phyloP scores from a whole-genome alignment of 176 grass and related monocot species.

The Carex pumila region DNA sequence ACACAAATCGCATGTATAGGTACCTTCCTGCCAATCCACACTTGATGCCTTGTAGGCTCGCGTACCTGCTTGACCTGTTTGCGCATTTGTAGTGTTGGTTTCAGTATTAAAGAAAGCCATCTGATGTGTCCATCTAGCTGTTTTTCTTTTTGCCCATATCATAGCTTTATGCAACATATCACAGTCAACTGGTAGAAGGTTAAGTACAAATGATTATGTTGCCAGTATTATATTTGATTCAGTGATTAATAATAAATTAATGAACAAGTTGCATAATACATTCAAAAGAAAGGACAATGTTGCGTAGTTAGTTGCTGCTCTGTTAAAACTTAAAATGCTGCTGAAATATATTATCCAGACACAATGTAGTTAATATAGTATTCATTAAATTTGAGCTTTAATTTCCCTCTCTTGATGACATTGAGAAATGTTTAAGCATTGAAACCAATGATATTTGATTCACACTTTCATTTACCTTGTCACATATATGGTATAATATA shows the following conservation, averaged over 20 bases:
- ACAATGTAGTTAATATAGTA: background rate
- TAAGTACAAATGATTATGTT: background rate
- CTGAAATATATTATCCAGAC: background rate
- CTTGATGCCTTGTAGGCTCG: constrained; percentile 16
- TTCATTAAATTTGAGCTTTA: background rate
- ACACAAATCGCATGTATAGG: constrained; percentile 28
- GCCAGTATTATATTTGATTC: background rate
- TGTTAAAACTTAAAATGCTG: background rate
- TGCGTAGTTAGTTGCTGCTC: background rate
- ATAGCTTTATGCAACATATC: background rate
- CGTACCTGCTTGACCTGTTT: constrained; percentile 9
- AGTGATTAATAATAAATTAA: background rate
- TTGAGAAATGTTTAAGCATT: background rate
- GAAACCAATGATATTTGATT: background rate
- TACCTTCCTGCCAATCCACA: constrained; percentile 31
- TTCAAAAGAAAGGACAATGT: background rate
- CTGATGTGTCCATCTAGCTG: background rate
- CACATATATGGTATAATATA: background rate
- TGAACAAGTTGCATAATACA: background rate
- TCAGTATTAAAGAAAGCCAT: background rate
- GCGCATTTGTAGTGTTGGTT: background rate
- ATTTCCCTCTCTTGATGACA: background rate
- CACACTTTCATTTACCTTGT: background rate
- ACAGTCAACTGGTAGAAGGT: background rate
- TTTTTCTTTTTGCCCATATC: background rate